Base-by-base conservation (phyloP, 2,329 filamentous ascomycete species). In the Cladorrhinum sp. region DNA sequence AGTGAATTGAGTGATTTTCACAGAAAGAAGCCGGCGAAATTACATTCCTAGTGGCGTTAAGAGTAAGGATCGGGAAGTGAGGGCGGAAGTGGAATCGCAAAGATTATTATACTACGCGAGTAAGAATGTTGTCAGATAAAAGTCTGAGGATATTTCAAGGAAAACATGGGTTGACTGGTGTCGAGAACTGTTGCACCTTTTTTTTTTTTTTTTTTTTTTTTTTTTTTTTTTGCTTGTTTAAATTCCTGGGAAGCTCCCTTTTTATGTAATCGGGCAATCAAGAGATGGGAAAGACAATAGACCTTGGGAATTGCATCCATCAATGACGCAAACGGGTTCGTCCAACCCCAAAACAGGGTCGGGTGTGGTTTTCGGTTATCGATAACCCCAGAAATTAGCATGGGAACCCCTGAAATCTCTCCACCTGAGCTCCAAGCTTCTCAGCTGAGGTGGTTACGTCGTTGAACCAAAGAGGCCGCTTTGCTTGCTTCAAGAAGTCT, bases 391-490 rank as follows among this genome's bases (percentile, higher is more conserved):
- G 53, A 39, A 8, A 20, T 30, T 42, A 46, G 53, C 36, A 36
- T 48, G 7, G 7, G 16, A 57, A 33, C 54, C 39, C n/a, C n/a
- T 57, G 39, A 49, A 24, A 12, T 23, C 21, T 21, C 39, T 39
- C 42, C 54, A 42, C 53, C 30, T 12, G 16, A 55, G 53, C 33
- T 55, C 21, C 3, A 26, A 57, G 54, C 54, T 57, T 49, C 33
- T 42, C 53, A 42, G 33, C 53, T 56, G n/a, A 16, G n/a, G 18
- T 46, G 54, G 54, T 56, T 56, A 56, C 54, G 54, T 56, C 54
- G 54, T 56, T 55, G 53, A n/a, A 42, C 20, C 26, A 12, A 12
- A 20, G 46, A 50, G 46, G 46, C 46, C 46, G n/a, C n/a, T n/a
- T n/a, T n/a, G 46, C 46, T 50, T 24, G 46, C 9, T 20, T n/a